Evolutionary conservation across 2,329 filamentous ascomycete genomes (phyloP).

Genomic region (Orbilia oligospora): DNA sequence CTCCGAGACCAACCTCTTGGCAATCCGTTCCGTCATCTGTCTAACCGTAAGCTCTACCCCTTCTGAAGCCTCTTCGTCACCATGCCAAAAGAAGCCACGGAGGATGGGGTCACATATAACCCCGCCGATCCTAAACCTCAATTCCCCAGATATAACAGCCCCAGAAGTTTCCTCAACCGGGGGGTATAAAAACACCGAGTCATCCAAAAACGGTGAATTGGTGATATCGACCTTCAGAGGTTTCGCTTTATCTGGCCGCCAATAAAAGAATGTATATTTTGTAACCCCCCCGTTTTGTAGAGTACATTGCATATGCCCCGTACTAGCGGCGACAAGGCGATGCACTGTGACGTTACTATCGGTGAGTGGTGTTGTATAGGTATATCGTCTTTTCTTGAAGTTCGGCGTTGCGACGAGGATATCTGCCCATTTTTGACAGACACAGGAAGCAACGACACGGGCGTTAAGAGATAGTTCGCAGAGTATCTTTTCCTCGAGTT

Average conservation of each 20-base stretch:
- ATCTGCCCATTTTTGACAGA: conserved; percentile 14
- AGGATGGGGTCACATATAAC: conserved; percentile 38
- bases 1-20: conserved; percentile 16
- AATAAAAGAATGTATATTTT: conserved; percentile 20
- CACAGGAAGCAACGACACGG: conserved; percentile 41
- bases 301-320: conserved; percentile 31
- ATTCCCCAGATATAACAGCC: neutral
- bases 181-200: conserved; percentile 26
- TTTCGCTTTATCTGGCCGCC: neutral
- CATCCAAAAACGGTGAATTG: conserved; percentile 43
- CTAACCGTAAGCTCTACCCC: conserved; percentile 26
- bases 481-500: conserved; percentile 49
- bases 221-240: conserved; percentile 33
- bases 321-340: conserved; percentile 32
- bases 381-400: conserved; percentile 30
- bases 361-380: neutral
- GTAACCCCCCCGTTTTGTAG: conserved; percentile 15
- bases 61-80: neutral
- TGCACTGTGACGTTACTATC: conserved; percentile 16
- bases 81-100: conserved; percentile 47
- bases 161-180: neutral
- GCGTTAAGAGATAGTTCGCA: conserved; percentile 17
- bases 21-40: conserved; percentile 30
- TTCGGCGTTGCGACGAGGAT: conserved; percentile 11
- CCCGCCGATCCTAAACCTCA: conserved; percentile 37